phyloP scores from a whole-genome alignment of 129 eudicot genomes.

The Sambucus nigra region DNA sequence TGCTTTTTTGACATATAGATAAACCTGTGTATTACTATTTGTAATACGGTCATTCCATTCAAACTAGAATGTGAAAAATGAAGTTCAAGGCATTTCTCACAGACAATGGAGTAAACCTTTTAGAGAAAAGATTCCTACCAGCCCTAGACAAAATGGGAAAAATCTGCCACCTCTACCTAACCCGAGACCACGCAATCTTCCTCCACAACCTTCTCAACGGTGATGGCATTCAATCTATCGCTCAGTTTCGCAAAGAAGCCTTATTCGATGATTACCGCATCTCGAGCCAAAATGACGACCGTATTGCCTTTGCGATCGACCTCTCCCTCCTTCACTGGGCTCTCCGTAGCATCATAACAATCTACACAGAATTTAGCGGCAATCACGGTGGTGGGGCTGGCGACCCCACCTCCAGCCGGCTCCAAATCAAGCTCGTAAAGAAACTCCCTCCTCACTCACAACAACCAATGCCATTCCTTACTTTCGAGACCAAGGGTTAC shows the following conservation, averaged over 20 bases:
- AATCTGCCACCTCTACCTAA: slow-evolving; percentile 63
- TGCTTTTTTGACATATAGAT: no score
- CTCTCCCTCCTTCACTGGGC: slow-evolving; percentile 93
- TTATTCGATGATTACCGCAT: slow-evolving; percentile 85
- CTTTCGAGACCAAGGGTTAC: slow-evolving; percentile 77
- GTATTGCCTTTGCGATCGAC: slow-evolving; percentile 82
- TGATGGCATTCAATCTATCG: slow-evolving; percentile 77
- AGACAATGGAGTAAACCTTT: slow-evolving; percentile 63
- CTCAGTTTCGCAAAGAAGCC: slow-evolving; percentile 63
- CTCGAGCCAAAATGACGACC: slow-evolving; percentile 77
- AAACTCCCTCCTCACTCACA: slow-evolving; percentile 67
- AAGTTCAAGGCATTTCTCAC: slow-evolving; percentile 92
- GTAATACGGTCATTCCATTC: slow-evolving; percentile 8
- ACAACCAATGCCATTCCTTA: slow-evolving; percentile 66
- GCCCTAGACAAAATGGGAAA: slow-evolving; percentile 87
- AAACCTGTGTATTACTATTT: neutral
- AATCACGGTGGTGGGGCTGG: slow-evolving; percentile 12
- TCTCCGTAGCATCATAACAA: slow-evolving; percentile 56
- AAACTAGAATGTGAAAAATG: slow-evolving; percentile 29
- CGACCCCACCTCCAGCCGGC: slow-evolving; percentile 32
- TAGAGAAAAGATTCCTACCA: slow-evolving; percentile 75
- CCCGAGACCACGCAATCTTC: slow-evolving; percentile 68
- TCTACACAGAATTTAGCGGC: slow-evolving; percentile 46
- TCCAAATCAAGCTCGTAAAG: slow-evolving; percentile 79
- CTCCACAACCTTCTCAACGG: slow-evolving; percentile 82